phyloP scores from a whole-genome alignment of 2,329 filamentous ascomycete species.

The Colletotrichum sp. region DNA sequence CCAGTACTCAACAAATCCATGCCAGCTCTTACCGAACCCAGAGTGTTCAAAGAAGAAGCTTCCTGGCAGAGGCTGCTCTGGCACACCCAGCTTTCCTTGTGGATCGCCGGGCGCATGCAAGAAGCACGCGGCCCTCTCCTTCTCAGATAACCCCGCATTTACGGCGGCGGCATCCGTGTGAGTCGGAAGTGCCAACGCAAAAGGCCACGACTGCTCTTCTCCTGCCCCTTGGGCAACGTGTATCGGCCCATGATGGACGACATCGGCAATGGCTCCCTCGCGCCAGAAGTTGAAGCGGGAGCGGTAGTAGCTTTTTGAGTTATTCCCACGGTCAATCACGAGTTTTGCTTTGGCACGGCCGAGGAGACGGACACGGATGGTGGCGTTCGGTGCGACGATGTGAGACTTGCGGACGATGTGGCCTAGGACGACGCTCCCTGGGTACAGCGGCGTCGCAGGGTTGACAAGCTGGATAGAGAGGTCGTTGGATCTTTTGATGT shows the following conservation, averaged over 20 bases:
- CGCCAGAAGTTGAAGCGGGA: slow-evolving; percentile 29
- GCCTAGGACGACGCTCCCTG: slow-evolving; percentile 31
- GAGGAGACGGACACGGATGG: slow-evolving; percentile 24
- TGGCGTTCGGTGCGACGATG: slow-evolving; percentile 24
- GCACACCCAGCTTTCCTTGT: not conserved
- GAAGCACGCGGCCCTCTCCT: slow-evolving; percentile 19
- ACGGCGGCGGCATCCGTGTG: not conserved
- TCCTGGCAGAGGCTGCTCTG: slow-evolving; percentile 20
- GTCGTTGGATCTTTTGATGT: not conserved
- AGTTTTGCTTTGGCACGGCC: slow-evolving; percentile 32
- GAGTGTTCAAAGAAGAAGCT: slow-evolving; percentile 4
- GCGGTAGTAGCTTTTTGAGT: slow-evolving; percentile 21
- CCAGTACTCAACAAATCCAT: slow-evolving; percentile 39
- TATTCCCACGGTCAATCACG: slow-evolving; percentile 4
- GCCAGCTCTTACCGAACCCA: slow-evolving; percentile 10
- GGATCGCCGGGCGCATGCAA: not conserved
- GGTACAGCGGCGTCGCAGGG: not conserved
- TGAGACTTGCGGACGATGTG: slow-evolving; percentile 24
- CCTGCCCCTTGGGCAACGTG: slow-evolving; percentile 13
- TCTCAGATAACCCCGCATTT: not conserved
- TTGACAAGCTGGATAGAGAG: not conserved
- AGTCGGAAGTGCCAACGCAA: slow-evolving; percentile 30
- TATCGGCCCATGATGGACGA: slow-evolving; percentile 28
- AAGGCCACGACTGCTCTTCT: slow-evolving; percentile 28
- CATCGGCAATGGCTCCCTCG: slow-evolving; percentile 1